Conservation (phyloP, 805 yeast species). For the Wickerhamiella vanderwaltii region DNA sequence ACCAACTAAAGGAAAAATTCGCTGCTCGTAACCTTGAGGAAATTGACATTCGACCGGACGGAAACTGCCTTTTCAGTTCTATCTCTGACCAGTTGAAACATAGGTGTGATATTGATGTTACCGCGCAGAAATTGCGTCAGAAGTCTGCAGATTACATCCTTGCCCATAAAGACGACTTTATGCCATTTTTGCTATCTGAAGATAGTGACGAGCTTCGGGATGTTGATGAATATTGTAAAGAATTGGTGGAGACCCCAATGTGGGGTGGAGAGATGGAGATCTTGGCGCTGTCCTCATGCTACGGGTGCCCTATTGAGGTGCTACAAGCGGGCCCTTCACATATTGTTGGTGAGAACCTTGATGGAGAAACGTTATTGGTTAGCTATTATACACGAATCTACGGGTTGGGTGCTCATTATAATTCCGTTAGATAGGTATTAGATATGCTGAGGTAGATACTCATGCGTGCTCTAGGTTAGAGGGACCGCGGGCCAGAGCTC, state of each 20-base stretch:
- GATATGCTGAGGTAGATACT: no score
- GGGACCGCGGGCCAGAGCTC: no score
- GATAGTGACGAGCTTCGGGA: constrained; percentile 50
- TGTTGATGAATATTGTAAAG: constrained; percentile 53
- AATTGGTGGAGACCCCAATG: constrained; percentile 63
- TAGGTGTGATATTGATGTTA: constrained; percentile 35
- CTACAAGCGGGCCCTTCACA: constrained; percentile 65
- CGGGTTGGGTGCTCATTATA: constrained; percentile 92
- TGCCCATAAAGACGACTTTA: constrained; percentile 51
- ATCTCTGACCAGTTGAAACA: constrained; percentile 59
- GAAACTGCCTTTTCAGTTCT: constrained; percentile 85
- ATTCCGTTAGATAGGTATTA: constrained; percentile 41
- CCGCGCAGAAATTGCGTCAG: constrained; percentile 46
- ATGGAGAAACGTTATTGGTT: constrained; percentile 43
- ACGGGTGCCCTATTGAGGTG: constrained; percentile 60
- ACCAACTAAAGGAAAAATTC: constrained; percentile 47
- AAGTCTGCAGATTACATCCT: constrained; percentile 57
- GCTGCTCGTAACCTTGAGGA: constrained; percentile 37
- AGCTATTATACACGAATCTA: constrained; percentile 77
- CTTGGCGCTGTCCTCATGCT: constrained; percentile 63
- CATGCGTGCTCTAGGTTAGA: no score
- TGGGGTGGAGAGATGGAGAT: constrained; percentile 98
- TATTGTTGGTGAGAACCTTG: constrained; percentile 48
- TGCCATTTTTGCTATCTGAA: constrained; percentile 78
- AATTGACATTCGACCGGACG: constrained; percentile 76